A percentile compares a stretch with the other conserved stretches of the same genome.
These are phyloP conservation scores for Margaritispora aquatica DNA, from an alignment of 495 filamentous ascomycete species.

Conservation along the genomic window DNA sequence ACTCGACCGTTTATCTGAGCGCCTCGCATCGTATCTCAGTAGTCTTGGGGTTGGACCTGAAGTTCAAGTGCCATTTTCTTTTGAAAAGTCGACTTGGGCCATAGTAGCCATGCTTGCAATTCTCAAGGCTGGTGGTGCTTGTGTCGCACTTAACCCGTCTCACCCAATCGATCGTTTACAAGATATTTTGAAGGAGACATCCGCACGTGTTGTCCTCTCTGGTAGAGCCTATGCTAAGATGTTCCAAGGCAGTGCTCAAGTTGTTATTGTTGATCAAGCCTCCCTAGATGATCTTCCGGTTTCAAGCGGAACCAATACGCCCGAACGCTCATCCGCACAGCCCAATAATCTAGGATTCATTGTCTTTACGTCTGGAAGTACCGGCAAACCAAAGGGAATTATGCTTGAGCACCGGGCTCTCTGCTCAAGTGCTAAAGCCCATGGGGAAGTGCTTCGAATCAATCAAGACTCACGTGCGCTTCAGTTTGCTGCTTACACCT, in stretches of 20 bases:
- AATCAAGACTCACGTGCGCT: constrained; percentile 1
- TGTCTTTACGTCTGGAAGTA: constrained; percentile 43
- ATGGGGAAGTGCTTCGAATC: neutral
- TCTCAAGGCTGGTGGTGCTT: constrained; percentile 34
- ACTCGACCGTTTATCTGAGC: no score
- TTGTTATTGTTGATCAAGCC: neutral
- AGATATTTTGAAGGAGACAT: constrained; percentile 5
- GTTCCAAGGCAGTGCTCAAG: neutral
- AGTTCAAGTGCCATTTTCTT: constrained; percentile 19
- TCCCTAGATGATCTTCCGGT: neutral
- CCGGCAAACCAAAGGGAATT: constrained; percentile 40
- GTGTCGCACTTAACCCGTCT: constrained; percentile 46
- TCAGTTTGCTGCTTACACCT: constrained; percentile 33
- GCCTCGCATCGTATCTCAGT: neutral
- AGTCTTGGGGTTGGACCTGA: constrained; percentile 1
- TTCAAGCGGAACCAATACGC: no score
- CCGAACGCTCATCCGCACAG: neutral
- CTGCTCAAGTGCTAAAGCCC: neutral
- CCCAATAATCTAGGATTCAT: constrained; percentile 33
- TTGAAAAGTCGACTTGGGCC: constrained; percentile 40
- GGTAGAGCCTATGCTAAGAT: neutral
- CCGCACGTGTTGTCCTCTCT: neutral
- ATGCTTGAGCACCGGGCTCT: neutral
- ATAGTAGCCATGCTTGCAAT: constrained; percentile 34
- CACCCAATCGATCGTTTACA: constrained; percentile 15